Conservation (phyloP, 192 early-diverging fungal species). For the Umbelopsis isabellina region DNA sequence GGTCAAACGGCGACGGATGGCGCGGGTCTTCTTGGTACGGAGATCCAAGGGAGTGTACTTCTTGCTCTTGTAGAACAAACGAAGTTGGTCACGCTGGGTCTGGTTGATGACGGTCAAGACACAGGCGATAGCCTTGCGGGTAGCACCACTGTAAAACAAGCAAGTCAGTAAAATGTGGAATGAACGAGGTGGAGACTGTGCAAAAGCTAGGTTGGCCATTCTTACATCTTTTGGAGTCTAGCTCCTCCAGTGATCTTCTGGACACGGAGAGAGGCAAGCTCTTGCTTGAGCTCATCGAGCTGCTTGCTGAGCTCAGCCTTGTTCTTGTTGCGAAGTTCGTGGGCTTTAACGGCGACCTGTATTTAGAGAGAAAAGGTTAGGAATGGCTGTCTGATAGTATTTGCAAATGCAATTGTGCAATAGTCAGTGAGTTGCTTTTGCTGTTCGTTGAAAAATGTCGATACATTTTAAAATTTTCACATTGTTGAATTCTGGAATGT, state of each 20-base stretch:
- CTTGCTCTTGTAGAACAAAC: conserved; percentile 90
- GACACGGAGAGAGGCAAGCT: conserved; percentile 91
- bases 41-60: conserved; percentile 97
- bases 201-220: neutral
- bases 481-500: neutral
- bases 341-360: conserved; percentile 87
- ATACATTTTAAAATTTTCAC: neutral
- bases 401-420: neutral
- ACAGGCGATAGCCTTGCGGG: conserved; percentile 93
- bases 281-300: conserved; percentile 93
- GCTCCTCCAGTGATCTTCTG: conserved; percentile 88
- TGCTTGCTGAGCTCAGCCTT: conserved; percentile 90
- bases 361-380: conserved; percentile 11
- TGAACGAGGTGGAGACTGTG: neutral
- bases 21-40: conserved; percentile 98
- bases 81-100: conserved; percentile 86
- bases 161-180: conserved; percentile 2
- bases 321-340: conserved; percentile 93
- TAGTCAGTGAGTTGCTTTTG: neutral
- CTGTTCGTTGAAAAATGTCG: neutral
- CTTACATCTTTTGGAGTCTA: conserved; percentile 86
- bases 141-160: conserved; percentile 54
- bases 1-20: conserved; percentile 95
- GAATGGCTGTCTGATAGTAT: neutral
- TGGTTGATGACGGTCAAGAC: conserved; percentile 96